Base-by-base conservation (phyloP, 441 rosid species). In the Populus tomentosa region DNA sequence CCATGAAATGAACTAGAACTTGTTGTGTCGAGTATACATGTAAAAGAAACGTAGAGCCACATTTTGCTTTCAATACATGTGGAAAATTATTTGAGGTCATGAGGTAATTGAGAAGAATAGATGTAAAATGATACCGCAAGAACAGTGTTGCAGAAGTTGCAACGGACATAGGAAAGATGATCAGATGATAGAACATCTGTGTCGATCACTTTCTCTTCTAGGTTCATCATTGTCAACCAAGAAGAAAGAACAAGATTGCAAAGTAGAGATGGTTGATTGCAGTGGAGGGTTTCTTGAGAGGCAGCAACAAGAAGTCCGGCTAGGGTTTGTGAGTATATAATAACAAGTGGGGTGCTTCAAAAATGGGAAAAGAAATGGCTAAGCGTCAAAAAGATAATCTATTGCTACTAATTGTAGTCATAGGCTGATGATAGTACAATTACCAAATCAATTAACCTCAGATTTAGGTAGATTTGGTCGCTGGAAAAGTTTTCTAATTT, bases 61-160 rank as follows among this genome's bases (percentile, higher is more conserved):
- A 1, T 71, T 33, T 56, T 32, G 40, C 46, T 32, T n/a, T 72
- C 46, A n/a, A 30, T 32, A 3, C 50, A 40, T 4, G 50, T 53
- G 24, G 36, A 63, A 56, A 56, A 56, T 63, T 20, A 32, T 38
- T 67, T 64, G 13, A 73, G 23, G 53, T 40, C 16, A 71, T 72
- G 26, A n/a, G 50, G 50, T 40, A 40, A 11, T 10, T 40, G 50
- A 9, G 4, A 50, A 10, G 32, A 63, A 36, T 40, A 61, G 42
- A 28, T 28, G 61, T 16, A 66, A 32, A 46, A 72, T 42, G 33
- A 61, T 91, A 96, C 99, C 79, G 99, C 98, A 70, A 96, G 99
- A 87, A 96, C 92, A 74, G 99, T 96, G 94, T 80, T 90, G 91
- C 99, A 96, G 85, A 91, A 94, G 90, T 91, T 96, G 88, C 99